Evolutionary conservation across 73 alveolate species (phyloP).

Genomic region (Durusdinium trenchii): DNA sequence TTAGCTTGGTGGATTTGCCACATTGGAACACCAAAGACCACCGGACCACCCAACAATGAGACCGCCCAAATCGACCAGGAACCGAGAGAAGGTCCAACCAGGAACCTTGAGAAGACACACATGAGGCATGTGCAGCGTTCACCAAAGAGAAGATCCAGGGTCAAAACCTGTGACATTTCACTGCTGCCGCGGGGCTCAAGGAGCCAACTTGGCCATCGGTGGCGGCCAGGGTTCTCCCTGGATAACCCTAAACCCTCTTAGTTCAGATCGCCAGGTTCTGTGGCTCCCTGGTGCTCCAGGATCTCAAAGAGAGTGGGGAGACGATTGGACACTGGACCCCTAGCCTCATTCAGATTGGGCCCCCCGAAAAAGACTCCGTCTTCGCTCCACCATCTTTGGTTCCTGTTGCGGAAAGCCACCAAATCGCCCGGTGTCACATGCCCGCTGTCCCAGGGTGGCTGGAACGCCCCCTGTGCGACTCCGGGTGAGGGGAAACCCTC

Average conservation of each 20-base stretch:
- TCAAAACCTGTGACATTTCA: too few relatives aligned
- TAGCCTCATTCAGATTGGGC: not conserved
- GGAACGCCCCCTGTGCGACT: conserved; percentile 38
- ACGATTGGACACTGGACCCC: not conserved
- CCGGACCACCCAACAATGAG: too few relatives aligned
- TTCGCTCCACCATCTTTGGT: not conserved
- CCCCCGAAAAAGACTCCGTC: not conserved
- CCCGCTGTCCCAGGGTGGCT: conserved; percentile 33
- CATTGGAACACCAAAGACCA: too few relatives aligned
- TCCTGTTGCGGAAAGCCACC: conserved; percentile 27
- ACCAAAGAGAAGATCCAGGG: too few relatives aligned
- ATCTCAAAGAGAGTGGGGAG: not conserved
- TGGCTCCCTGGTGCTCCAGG: conserved; percentile 57
- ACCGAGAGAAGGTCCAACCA: too few relatives aligned
- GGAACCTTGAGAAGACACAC: too few relatives aligned
- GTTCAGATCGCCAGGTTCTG: not conserved
- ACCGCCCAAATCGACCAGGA: too few relatives aligned
- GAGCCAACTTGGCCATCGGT: conserved; percentile 9
- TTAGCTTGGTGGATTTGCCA: too few relatives aligned
- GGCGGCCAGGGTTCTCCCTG: not conserved
- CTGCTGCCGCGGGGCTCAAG: not conserved
- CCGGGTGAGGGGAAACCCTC: not conserved
- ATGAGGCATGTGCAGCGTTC: too few relatives aligned
- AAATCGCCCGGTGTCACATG: conserved; percentile 1
- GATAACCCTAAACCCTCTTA: conserved; percentile 5